Conservation (phyloP, 2,329 filamentous ascomycete species). For the Fusarium napiforme region DNA sequence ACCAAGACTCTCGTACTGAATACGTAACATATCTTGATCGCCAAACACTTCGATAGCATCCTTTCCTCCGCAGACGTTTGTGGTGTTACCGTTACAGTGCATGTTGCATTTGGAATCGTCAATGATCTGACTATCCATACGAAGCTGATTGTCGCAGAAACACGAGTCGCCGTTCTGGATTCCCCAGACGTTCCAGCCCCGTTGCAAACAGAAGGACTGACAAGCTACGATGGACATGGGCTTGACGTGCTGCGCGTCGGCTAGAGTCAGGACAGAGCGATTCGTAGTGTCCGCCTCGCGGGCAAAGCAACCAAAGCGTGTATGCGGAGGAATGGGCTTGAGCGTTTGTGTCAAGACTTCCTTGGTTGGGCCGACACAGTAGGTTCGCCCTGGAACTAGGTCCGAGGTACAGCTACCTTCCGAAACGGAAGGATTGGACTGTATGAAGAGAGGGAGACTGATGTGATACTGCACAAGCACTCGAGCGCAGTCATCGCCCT, state of each 20-base stretch:
- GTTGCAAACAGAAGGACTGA: not conserved
- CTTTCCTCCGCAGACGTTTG: not conserved
- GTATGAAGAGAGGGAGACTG: not conserved
- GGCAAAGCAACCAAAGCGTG: not conserved
- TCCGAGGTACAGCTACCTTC: rapidly evolving
- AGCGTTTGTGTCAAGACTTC: not conserved
- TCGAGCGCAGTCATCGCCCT: not conserved
- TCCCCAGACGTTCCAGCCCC: not conserved
- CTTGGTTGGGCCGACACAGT: not conserved
- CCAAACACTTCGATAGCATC: not conserved
- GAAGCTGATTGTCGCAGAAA: not conserved
- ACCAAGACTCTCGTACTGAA: not conserved
- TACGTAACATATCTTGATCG: not conserved
- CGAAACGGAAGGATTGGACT: not conserved
- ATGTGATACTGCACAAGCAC: not conserved
- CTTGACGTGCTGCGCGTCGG: not conserved
- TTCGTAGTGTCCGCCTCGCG: not conserved
- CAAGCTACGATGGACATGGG: not conserved
- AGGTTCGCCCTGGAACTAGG: not conserved
- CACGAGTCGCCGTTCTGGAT: not conserved
- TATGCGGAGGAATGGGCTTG: not conserved
- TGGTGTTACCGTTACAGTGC: not conserved
- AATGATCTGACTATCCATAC: not conserved
- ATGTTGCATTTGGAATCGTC: not conserved
- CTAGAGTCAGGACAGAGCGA: not conserved